Evolutionary conservation across 306 rosid genomes (phyloP).

Genomic region (Prunus padus): DNA sequence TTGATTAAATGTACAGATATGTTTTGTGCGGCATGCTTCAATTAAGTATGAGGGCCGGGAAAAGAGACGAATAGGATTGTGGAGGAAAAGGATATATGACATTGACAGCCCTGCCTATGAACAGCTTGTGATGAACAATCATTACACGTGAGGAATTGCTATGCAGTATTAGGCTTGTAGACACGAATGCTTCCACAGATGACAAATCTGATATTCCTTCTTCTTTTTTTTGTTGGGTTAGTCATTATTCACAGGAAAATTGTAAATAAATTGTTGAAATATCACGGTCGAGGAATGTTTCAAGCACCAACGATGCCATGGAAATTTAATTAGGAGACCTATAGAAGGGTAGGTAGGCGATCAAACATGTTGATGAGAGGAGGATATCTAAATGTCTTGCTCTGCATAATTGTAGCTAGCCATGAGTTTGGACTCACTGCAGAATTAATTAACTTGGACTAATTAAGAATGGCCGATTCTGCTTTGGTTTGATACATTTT

Average conservation of each 20-base stretch:
- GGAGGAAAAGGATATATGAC: background rate
- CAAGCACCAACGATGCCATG: no score
- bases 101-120: background rate
- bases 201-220: background rate
- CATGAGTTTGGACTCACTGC: no score
- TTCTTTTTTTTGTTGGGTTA: background rate
- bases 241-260: no score
- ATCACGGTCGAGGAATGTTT: no score
- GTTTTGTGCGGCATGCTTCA: constrained; percentile 1
- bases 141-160: background rate
- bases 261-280: no score
- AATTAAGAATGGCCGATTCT: no score
- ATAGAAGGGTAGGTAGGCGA: no score
- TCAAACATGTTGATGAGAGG: background rate
- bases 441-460: no score
- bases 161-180: background rate
- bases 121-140: background rate
- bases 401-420: no score
- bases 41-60: background rate
- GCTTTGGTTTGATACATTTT: no score
- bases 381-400: background rate
- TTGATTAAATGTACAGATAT: background rate
- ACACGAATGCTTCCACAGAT: background rate
- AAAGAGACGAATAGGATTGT: background rate
- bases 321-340: no score